Evolutionary conservation across 177 flowering plant species (phyloP), one percentile per base, ranked within the genome.

Genomic region (Vitis hybrid): DNA sequence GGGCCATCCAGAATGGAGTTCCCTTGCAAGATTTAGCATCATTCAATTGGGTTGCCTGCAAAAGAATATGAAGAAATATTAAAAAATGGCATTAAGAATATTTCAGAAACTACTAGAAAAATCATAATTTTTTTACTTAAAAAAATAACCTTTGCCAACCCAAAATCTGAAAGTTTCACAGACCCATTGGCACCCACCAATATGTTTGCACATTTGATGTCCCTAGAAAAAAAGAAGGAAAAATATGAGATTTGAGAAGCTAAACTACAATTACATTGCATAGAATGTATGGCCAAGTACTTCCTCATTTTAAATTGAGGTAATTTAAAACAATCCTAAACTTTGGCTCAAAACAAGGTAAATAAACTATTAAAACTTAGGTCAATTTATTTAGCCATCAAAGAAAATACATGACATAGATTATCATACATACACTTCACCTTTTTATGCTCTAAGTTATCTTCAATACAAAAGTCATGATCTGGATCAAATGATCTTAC

Each of bases 131-230:
- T 55, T 21, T 62, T 56, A 70, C 2, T 0, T 1, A 30, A 55
- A 64, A 66, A 71, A 48, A 66, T 39, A 57, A 86, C 92, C 93
- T 94, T 94, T 71, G 98, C 98, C 81, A 94, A 85, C 56, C 98
- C 98, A 85, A 94, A 92, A 84, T 94, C 98, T 62, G 98, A 91
- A 74, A 94, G 97, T 78, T 92, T 94, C 65, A 94, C 98, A 45
- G 80, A 83, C 45, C 97, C 98, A 82, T 61, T 85, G 32, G 91
- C 86, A 80, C 84, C 88, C 73, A 92, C 97, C 85, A 94, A 84
- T 73, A 94, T 92, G 79, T 94, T 94, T 26, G 98, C 97, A 80
- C 98, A 94, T 78, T 94, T 94, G 65, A 93, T 88, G 80, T 93
- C 97, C 85, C 98, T 93, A 63, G 4, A 76, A 66, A 19, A 50